phyloP scores from a whole-genome alignment of 495 filamentous ascomycete genomes.

The Penicillium soppii region DNA sequence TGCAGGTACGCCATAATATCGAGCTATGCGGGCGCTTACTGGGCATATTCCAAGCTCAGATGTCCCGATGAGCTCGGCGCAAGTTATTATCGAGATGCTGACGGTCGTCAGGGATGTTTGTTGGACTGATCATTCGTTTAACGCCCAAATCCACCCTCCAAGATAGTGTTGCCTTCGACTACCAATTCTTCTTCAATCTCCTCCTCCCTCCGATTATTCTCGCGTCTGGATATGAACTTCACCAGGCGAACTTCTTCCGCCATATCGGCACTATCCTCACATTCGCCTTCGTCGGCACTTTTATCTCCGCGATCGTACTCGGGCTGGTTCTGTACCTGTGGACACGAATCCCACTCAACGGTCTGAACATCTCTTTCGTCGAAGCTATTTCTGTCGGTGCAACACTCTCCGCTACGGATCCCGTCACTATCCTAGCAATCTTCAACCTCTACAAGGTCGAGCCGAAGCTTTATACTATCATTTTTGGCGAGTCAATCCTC shows the following conservation, averaged over 20 bases:
- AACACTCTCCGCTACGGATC: slow-evolving; percentile 93
- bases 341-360: slow-evolving; percentile 81
- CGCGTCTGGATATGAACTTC: slow-evolving; percentile 93
- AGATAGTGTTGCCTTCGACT: slow-evolving; percentile 89
- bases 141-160: slow-evolving; percentile 77
- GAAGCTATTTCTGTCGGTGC: slow-evolving; percentile 96
- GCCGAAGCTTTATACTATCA: slow-evolving; percentile 95
- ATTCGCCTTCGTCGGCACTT: slow-evolving; percentile 97
- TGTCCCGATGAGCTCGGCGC: not conserved
- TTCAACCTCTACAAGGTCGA: slow-evolving; percentile 99
- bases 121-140: slow-evolving; percentile 84
- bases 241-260: slow-evolving; percentile 97
- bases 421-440: slow-evolving; percentile 95
- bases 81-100: not conserved
- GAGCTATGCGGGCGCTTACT: not conserved
- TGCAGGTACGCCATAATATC: slow-evolving; percentile 63
- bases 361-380: slow-evolving; percentile 80
- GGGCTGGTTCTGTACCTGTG: slow-evolving; percentile 85
- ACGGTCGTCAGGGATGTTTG: slow-evolving; percentile 75
- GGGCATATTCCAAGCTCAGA: not conserved
- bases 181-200: slow-evolving; percentile 99
- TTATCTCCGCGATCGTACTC: slow-evolving; percentile 92
- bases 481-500: slow-evolving; percentile 96
- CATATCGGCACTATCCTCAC: slow-evolving; percentile 97
- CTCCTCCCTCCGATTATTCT: slow-evolving; percentile 96